Evolutionary conservation across 2,329 filamentous ascomycete genomes (phyloP).

Genomic region (Diaporthe sp.): DNA sequence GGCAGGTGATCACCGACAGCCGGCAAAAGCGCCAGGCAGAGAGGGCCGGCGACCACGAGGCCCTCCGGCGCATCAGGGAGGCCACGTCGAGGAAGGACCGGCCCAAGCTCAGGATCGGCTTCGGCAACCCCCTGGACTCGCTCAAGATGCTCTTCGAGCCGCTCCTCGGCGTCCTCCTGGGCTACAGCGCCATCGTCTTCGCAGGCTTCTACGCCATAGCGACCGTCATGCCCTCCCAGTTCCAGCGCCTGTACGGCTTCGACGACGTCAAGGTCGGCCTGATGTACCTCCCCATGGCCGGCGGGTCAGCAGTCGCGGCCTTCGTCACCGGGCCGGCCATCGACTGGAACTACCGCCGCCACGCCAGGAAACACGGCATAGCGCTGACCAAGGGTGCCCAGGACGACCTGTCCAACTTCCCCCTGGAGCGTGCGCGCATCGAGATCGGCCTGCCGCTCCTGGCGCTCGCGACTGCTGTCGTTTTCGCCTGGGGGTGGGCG

Average conservation of each 20-base stretch:
- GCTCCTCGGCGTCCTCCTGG: constrained; percentile 70
- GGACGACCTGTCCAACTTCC: constrained; percentile 58
- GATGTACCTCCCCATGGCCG: constrained; percentile 62
- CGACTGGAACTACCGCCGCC: constrained; percentile 75
- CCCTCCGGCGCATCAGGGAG: constrained; percentile 23
- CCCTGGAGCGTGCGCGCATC: constrained; percentile 62
- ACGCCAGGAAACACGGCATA: constrained; percentile 64
- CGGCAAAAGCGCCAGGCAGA: constrained; percentile 20
- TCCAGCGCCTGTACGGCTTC: constrained; percentile 66
- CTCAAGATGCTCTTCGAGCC: constrained; percentile 85
- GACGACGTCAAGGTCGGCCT: constrained; percentile 65
- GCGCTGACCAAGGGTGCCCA: constrained; percentile 63
- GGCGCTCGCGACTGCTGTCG: constrained; percentile 56
- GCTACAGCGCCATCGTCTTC: constrained; percentile 57
- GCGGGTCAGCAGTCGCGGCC: constrained; percentile 59
- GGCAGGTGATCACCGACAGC: constrained; percentile 40
- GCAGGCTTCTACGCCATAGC: constrained; percentile 61
- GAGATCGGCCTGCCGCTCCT: constrained; percentile 63
- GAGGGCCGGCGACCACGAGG: constrained; percentile 20
- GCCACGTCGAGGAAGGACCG: constrained; percentile 16
- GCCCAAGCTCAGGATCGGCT: constrained; percentile 58
- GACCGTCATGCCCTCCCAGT: constrained; percentile 55
- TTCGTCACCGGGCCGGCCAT: constrained; percentile 63
- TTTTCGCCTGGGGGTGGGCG: constrained; percentile 65
- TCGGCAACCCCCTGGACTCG: constrained; percentile 89